A percentile compares a stretch with the other conserved stretches of the same genome.
Evolutionary conservation across 305 asterid genomes (phyloP).

Genomic region (Coffea humblotiana): DNA sequence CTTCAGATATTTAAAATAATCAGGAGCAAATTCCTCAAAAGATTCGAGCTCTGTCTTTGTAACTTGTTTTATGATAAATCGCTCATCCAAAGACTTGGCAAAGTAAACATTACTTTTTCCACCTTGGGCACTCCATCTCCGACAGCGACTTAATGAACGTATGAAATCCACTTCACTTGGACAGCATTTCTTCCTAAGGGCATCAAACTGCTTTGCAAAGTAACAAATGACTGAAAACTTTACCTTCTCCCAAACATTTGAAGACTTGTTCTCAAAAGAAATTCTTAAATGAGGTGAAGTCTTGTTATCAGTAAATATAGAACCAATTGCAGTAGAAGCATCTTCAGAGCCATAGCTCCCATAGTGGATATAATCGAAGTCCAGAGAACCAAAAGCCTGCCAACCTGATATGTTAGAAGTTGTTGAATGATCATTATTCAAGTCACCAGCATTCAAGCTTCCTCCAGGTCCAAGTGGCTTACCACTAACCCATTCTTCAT

Average conservation of each 20-base stretch:
- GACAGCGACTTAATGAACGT: constrained; percentile 82
- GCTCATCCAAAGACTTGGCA: constrained; percentile 84
- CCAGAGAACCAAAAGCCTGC: constrained; percentile 69
- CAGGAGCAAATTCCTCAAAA: constrained; percentile 76
- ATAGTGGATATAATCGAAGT: constrained; percentile 52
- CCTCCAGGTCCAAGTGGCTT: constrained; percentile 38
- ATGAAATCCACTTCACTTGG: constrained; percentile 66
- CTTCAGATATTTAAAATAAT: constrained; percentile 71
- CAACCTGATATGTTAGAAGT: constrained; percentile 60
- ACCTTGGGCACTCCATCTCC: constrained; percentile 91
- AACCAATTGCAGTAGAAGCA: constrained; percentile 36
- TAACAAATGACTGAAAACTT: constrained; percentile 81
- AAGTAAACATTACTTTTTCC: constrained; percentile 94
- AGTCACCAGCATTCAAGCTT: constrained; percentile 35
- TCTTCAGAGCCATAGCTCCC: constrained; percentile 61
- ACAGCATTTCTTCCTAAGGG: constrained; percentile 75
- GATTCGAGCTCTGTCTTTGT: constrained; percentile 95
- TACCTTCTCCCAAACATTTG: constrained; percentile 48
- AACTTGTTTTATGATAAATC: constrained; percentile 85
- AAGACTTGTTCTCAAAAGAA: constrained; percentile 69
- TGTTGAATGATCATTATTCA: constrained; percentile 37
- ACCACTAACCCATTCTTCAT: constrained; percentile 56
- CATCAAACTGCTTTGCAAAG: constrained; percentile 78
- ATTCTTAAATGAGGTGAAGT: constrained; percentile 74
- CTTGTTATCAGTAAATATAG: constrained; percentile 44